Evolutionary conservation across 495 filamentous ascomycete species (phyloP), one percentile per base, ranked within the genome.

Genomic region (Hypoxylon fuscum): DNA sequence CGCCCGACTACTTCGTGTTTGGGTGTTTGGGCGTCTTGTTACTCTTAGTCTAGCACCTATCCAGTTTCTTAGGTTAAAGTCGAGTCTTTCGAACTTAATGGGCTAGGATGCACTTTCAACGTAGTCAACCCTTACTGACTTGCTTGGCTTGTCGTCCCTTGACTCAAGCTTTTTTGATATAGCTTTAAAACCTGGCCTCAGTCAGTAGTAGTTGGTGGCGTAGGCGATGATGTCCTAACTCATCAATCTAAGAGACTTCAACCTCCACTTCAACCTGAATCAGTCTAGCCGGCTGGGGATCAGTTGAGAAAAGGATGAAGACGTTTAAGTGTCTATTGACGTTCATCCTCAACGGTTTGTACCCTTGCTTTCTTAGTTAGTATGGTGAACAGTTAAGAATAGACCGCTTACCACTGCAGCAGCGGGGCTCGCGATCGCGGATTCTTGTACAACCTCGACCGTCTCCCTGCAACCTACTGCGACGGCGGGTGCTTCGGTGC

Each of bases 371-470:
- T n/a, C n/a, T 25, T 10, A 9, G n/a, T 4, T 25, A n/a, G n/a
- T 10, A 5, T 10, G 12, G 1, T 7, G 2, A n/a, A 22, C 8
- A 12, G 5, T 15, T 12, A 9, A 21, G 31, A 15, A 41, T 14
- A 25, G 8, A 5, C 8, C 23, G 40, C 43, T 48, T 11, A 54
- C 15, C n/a, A 15, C 6, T 23, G 8, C 5, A 17, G 9, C 20
- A 61, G 49, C 18, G 5, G 34, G 34, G n/a, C 3, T 61, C 21
- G 20, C 25, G n/a, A 18, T 48, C 58, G 57, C 48, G 12, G 41
- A 60, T 25, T 44, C 47, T 14, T 60, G 57, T 27, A 54, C 48
- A 1, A 54, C 57, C 9, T 54, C 57, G 11, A 60, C 49, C 15
- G n/a, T 60, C 47, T 34, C 48, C 12, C 22, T 54, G 5, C 25